Percentiles rank a stretch among this genome's conserved stretches.
Evolutionary conservation across 2,329 filamentous ascomycete species (phyloP).

Genomic region (Septoria linicola): DNA sequence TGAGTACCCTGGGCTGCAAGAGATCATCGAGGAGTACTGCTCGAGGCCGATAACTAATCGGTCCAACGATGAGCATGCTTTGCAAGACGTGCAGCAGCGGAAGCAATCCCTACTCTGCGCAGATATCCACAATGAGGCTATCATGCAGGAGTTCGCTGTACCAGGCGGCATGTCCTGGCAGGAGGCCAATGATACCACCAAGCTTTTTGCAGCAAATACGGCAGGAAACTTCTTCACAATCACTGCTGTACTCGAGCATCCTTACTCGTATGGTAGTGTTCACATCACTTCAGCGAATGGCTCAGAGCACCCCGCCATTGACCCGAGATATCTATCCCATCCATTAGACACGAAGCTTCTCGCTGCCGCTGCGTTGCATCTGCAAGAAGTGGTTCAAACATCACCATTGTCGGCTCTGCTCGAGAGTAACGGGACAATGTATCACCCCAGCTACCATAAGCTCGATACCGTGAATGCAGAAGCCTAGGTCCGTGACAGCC

Average conservation of each 20-base stretch:
- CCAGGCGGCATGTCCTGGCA: constrained; percentile 29
- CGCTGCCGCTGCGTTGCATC: constrained; percentile 10
- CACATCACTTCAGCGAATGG: constrained; percentile 31
- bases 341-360: constrained; percentile 49
- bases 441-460: constrained; percentile 16
- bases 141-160: constrained; percentile 28
- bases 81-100: neutral
- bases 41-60: neutral
- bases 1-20: neutral
- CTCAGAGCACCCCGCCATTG: constrained; percentile 25
- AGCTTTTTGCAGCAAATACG: constrained; percentile 30
- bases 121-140: constrained; percentile 22
- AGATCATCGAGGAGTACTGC: constrained; percentile 8
- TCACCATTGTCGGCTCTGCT: constrained; percentile 12
- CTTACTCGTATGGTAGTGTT: constrained; percentile 48
- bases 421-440: constrained; percentile 3
- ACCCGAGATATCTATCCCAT: constrained; percentile 38
- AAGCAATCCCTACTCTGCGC: constrained; percentile 23
- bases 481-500: constrained; percentile 15
- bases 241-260: constrained; percentile 54
- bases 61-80: neutral
- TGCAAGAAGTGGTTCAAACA: constrained; percentile 13
- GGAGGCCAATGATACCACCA: constrained; percentile 29
- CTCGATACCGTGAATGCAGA: constrained; percentile 12
- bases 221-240: constrained; percentile 53